A percentile compares a stretch with the other conserved stretches of the same genome.
Conservation (phyloP, 495 filamentous ascomycete genomes). For the Lichenothelia convexa region DNA sequence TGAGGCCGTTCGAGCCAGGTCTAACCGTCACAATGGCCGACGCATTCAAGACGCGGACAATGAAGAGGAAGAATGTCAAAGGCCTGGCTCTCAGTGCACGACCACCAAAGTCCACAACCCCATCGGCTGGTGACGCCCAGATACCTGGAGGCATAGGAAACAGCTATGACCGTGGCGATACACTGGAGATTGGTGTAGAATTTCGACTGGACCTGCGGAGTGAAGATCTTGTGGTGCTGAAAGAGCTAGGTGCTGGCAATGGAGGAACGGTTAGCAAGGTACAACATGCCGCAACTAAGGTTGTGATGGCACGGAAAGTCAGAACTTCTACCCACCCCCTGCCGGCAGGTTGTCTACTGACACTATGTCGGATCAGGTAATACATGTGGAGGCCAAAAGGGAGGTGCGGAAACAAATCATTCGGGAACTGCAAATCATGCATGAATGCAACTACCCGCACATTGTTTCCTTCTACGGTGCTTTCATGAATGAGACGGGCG, state of each 20-base stretch:
- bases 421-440: conserved; percentile 91
- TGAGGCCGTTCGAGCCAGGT: background rate
- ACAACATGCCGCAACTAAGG: conserved; percentile 81
- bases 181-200: conserved; percentile 89
- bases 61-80: conserved; percentile 97
- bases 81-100: conserved; percentile 68
- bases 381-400: conserved; percentile 94
- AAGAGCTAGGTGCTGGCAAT: conserved; percentile 91
- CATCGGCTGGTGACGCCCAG: conserved; percentile 41
- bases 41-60: conserved; percentile 55
- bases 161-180: conserved; percentile 48
- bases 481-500: conserved; percentile 84
- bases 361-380: too few species aligned
- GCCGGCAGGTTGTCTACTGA: background rate
- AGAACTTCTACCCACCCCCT: conserved; percentile 4
- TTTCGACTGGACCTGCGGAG: conserved; percentile 82
- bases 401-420: conserved; percentile 92
- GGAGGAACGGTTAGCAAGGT: conserved; percentile 97
- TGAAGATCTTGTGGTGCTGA: conserved; percentile 81
- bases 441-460: conserved; percentile 87
- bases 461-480: conserved; percentile 97
- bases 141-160: conserved; percentile 42
- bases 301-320: conserved; percentile 96
- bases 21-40: conserved; percentile 43
- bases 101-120: conserved; percentile 36